Conservation (phyloP, 108 stramenopile species). For the Discostella stelligeroides region DNA sequence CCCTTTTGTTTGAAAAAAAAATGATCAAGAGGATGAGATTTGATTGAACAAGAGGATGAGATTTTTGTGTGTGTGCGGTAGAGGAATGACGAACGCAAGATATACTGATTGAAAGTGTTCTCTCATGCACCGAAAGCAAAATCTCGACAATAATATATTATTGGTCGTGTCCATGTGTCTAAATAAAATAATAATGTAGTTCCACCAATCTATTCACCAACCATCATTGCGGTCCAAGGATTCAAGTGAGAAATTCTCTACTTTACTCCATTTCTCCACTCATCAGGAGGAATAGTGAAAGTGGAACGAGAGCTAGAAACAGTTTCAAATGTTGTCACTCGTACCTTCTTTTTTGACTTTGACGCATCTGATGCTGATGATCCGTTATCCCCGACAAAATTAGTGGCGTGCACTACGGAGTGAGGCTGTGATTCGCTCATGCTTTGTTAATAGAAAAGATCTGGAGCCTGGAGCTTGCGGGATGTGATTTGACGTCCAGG, state of each 20-base stretch:
- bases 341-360: slow-evolving; percentile 16
- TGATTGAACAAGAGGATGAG: slow-evolving; percentile 41
- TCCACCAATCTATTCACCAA: background rate
- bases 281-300: too few relatives aligned
- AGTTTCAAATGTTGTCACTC: background rate
- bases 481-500: too few relatives aligned
- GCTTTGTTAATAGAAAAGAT: too few relatives aligned
- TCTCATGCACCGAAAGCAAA: too few relatives aligned
- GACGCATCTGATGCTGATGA: slow-evolving; percentile 2
- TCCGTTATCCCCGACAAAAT: slow-evolving; percentile 7
- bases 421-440: too few relatives aligned
- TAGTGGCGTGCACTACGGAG: background rate
- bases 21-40: background rate
- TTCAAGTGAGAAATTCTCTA: background rate
- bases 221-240: background rate
- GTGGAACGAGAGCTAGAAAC: too few relatives aligned
- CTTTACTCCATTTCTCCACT: background rate
- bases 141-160: too few relatives aligned
- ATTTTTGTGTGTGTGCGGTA: slow-evolving; percentile 21
- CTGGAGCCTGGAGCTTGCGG: too few relatives aligned
- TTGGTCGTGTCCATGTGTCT: too few relatives aligned
- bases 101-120: too few relatives aligned
- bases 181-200: background rate
- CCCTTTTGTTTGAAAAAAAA: slow-evolving; percentile 26
- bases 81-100: slow-evolving; percentile 4